phyloP scores from a whole-genome alignment of 129 eudicot genomes.

The Deinandra increscens region DNA sequence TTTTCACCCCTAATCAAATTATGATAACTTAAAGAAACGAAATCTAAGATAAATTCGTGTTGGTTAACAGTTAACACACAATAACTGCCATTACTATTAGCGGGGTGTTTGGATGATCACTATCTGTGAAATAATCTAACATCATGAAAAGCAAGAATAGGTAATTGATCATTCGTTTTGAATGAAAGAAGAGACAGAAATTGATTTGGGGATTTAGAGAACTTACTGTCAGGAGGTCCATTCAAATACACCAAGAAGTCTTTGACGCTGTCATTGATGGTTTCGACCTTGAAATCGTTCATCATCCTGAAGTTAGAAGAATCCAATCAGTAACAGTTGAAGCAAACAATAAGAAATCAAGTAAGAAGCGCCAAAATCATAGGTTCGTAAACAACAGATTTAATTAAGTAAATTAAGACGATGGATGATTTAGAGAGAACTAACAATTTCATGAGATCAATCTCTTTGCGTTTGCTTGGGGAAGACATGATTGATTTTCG shows the following conservation, averaged over 20 bases:
- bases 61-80: neutral
- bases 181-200: neutral
- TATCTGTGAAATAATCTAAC: no score
- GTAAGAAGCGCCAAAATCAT: no score
- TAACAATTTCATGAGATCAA: slow-evolving; percentile 39
- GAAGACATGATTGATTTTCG: slow-evolving; percentile 31
- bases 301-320: neutral
- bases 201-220: neutral
- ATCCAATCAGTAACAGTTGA: neutral
- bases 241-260: neutral
- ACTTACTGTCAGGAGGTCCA: slow-evolving; percentile 8
- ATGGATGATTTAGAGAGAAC: neutral
- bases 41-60: neutral
- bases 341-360: neutral
- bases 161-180: no score
- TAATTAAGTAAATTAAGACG: neutral
- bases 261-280: neutral
- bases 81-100: neutral
- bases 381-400: neutral
- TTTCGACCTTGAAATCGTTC: slow-evolving; percentile 7
- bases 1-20: no score
- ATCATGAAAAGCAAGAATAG: no score
- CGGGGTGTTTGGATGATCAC: no score
- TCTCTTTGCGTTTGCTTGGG: slow-evolving; percentile 43
- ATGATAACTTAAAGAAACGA: neutral